Evolutionary conservation across 768 basidiomycete genomes (phyloP).

Genomic region (Dendrothele bispora): DNA sequence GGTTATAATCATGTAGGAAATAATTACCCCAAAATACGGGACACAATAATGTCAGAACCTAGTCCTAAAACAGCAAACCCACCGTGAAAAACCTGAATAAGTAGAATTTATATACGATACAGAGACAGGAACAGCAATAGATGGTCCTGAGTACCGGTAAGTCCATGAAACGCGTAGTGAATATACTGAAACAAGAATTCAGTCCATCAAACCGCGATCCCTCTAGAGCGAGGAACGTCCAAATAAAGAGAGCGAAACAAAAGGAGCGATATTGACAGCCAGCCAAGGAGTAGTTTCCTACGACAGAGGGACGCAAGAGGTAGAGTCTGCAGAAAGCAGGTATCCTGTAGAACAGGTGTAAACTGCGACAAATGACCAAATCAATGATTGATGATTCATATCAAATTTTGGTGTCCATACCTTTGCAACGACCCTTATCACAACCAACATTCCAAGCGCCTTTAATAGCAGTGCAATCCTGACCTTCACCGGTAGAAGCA

Average conservation of each 20-base stretch:
- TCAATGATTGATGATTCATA: neutral
- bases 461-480: conserved; percentile 69
- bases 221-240: neutral
- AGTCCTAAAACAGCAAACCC: too few relatives aligned
- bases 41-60: too few relatives aligned
- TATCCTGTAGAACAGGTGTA: conserved; percentile 4
- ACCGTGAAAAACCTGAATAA: too few relatives aligned
- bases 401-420: too few relatives aligned
- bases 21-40: too few relatives aligned
- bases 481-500: conserved; percentile 55
- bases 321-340: conserved; percentile 2
- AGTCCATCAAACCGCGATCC: too few relatives aligned
- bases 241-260: neutral
- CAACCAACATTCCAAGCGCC: conserved; percentile 76
- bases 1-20: too few relatives aligned
- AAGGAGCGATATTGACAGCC: neutral
- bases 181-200: too few relatives aligned
- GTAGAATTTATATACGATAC: too few relatives aligned
- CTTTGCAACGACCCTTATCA: conserved; percentile 48
- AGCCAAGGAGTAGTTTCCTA: neutral
- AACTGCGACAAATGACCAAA: neutral
- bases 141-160: too few relatives aligned
- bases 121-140: too few relatives aligned
- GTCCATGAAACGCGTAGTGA: too few relatives aligned
- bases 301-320: conserved; percentile 17